These are phyloP conservation scores for Pseudoperonospora humuli DNA, from an alignment of 352 stramenopile species.

Conservation along the genomic window DNA sequence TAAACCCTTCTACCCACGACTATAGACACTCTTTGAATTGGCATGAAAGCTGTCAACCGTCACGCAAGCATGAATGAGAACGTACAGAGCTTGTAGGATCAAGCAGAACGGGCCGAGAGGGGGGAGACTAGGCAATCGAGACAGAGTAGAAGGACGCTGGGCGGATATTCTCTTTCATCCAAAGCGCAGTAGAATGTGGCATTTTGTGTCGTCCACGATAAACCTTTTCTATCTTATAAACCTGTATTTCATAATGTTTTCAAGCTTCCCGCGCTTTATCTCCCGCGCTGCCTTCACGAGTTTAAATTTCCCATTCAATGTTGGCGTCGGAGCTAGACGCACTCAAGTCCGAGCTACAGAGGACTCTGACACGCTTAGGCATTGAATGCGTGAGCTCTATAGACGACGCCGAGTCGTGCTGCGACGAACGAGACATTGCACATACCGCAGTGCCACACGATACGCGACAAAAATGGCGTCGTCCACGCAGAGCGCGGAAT, in stretches of 20 bases:
- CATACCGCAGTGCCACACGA: neutral
- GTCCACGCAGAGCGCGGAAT: neutral
- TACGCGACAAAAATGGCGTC: neutral
- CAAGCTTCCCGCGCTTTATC: constrained; percentile 14
- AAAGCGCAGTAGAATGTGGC: neutral
- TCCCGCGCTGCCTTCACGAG: constrained; percentile 12
- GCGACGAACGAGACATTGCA: neutral
- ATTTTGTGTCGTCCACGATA: neutral
- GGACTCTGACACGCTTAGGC: constrained; percentile 33
- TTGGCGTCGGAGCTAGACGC: constrained; percentile 39
- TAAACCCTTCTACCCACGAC: constrained; percentile 75
- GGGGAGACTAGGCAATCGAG: no score
- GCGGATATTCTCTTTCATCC: no score
- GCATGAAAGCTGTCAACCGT: constrained; percentile 9
- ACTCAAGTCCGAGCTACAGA: constrained; percentile 55
- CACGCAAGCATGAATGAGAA: no score
- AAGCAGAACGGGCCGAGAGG: no score
- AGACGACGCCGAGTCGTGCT: neutral
- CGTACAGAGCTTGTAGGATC: no score
- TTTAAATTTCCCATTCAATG: constrained; percentile 15
- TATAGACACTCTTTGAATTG: constrained; percentile 32
- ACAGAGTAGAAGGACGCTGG: no score
- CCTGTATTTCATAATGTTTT: neutral
- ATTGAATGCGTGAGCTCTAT: constrained; percentile 2
- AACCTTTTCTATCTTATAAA: neutral